Base-by-base conservation (phyloP, 2,329 filamentous ascomycete genomes). In the Aschersonia sp. region DNA sequence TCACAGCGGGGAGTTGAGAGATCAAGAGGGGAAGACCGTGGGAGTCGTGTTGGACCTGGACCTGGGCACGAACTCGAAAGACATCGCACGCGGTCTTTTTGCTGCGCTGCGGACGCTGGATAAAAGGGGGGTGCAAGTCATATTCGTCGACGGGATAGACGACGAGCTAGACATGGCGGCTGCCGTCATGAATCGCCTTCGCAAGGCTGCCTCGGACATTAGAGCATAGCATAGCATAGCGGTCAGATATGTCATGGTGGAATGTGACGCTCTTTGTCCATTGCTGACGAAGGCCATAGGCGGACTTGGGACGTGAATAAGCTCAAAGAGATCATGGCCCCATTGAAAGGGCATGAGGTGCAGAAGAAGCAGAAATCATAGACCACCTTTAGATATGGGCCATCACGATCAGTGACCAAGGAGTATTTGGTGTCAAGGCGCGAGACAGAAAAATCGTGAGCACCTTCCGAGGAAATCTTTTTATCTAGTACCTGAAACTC, bases 101-200 rank as follows among this genome's bases (percentile, higher is more conserved):
- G 86, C 87, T 9, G 86, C 88, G 2, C 69, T 98, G 47, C 75
- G 92, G 47, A 85, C 89, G 55, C 74, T 98, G 52, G 92, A 98
- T 62, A 78, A 82, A 57, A 73, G 80, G 52, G 77, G 80, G 31
- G 88, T 88, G 4, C 82, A 92, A 59, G 73, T 84, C 28, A 96
- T 98, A 47, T 85, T 89, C 55, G 87, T 97, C 9, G 92, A 98
- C 62, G 91, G 91, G 2, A 85, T 96, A 49, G 72, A 79, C 51
- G 84, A 85, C 51, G 79, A 84, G 50, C 81, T 84, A 32, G 85
- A 92, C 60, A 82, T 92, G 55, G 88, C 89, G 28, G 86, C 87
- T 30, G 92, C 85, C 30, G 81, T 91, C 54, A 89, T 91, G 84
- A 91, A 91, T 59, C 74, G 85, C 54, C 71, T 91, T 49, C 76